Evolutionary conservation across 345 rosid genomes (phyloP), one percentile per base, ranked within the genome.

Genomic region (Pugionium cornutum): DNA sequence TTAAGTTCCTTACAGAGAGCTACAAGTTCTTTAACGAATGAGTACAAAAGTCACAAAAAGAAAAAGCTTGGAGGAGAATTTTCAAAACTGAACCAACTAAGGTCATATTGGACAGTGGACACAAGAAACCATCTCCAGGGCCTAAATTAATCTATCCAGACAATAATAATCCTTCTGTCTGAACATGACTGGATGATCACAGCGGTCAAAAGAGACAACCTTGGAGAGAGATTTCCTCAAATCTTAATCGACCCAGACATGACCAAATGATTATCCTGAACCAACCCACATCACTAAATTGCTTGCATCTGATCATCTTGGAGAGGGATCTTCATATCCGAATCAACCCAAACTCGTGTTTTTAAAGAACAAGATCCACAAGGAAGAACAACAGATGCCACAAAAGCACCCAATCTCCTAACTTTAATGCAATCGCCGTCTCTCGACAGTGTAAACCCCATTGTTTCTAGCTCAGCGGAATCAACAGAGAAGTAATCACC

Each of bases 351-450:
- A 43, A 89, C 70, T 4, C 84, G 79, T 6, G 86, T 77, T 54
- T 77, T 82, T 34, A 89, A 69, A 53, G 98, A 89, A 76, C 98
- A 89, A 66, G 97, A 88, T 32, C 96, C 97, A 66, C 98, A 89
- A 62, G 97, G 90, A 64, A 89, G 88, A 61, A 86, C 57, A 46
- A 90, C 70, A 9, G 97, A 80, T 7, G 89, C 85, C 0, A 83
- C 77, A 18, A 62, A 83, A 56, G 80, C 74, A 82, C 76, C 87
- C 0, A 56, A 72, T 46, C 74, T 78, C 74, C 47, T 59, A 28
- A 83, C 53, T 32, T 30, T 66, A 51, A 86, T 70, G 43, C 1
- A 54, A 34, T 36, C 69, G 1, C 68, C 84, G 49, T 86, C 82
- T 75, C 77, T 81, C 57, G 67, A 53, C 66, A 92, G 50, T 4